A percentile compares a stretch with the other conserved stretches of the same genome.
Conservation (phyloP, 345 rosid species). For the Jatropha curcas region DNA sequence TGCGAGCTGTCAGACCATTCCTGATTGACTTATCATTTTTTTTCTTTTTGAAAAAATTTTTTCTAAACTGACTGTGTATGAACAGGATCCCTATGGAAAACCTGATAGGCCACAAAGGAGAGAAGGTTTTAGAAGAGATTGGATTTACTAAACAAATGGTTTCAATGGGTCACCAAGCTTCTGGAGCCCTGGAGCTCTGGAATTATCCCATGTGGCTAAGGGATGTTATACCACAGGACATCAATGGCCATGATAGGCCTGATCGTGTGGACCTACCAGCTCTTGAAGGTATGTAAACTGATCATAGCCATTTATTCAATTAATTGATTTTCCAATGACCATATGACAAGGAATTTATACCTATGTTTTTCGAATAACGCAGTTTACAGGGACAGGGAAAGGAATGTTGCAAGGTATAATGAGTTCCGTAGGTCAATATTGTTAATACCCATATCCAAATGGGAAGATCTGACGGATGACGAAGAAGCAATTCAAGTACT, state of each 20-base stretch:
- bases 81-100: slow-evolving; percentile 37
- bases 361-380: no score
- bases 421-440: slow-evolving; percentile 46
- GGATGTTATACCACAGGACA: slow-evolving; percentile 40
- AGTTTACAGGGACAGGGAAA: slow-evolving; percentile 70
- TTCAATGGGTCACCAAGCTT: slow-evolving; percentile 72
- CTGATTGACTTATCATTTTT: no score
- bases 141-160: slow-evolving; percentile 49
- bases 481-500: slow-evolving; percentile 39
- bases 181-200: slow-evolving; percentile 55
- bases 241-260: slow-evolving; percentile 45
- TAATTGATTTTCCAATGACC: no score
- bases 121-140: slow-evolving; percentile 30
- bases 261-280: slow-evolving; percentile 53
- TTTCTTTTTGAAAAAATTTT: no score
- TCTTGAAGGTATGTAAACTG: slow-evolving; percentile 41
- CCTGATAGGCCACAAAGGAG: slow-evolving; percentile 48
- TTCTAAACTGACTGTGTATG: no score
- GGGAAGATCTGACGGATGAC: slow-evolving; percentile 67
- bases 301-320: no score
- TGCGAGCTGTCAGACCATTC: no score
- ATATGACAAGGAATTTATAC: no score
- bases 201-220: slow-evolving; percentile 59
- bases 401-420: slow-evolving; percentile 57
- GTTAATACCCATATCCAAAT: slow-evolving; percentile 48